These are phyloP conservation scores for Dendrocalamus sinicus DNA, from an alignment of 176 grass and related monocot species.

Conservation along the genomic window DNA sequence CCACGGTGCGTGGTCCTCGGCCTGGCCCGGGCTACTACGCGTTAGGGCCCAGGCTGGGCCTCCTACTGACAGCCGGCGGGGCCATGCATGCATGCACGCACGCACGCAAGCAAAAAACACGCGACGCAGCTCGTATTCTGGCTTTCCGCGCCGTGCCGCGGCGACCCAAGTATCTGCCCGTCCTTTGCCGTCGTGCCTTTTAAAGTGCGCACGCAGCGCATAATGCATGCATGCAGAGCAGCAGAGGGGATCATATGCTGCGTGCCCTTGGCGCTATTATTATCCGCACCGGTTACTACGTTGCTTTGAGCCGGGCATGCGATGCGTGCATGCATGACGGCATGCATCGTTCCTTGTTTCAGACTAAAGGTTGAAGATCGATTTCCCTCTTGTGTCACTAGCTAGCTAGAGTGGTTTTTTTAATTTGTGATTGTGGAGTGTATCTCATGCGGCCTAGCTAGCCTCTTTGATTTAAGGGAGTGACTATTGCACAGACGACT, in stretches of 20 bases:
- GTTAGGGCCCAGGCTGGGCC: slow-evolving; percentile 35
- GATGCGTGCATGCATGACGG: slow-evolving; percentile 45
- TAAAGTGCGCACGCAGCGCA: slow-evolving; percentile 48
- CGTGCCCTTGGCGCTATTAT: slow-evolving; percentile 22
- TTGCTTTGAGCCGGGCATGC: slow-evolving; percentile 28
- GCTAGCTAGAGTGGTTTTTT: slow-evolving; percentile 44
- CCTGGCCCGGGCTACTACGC: neutral
- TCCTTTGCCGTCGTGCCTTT: slow-evolving; percentile 6
- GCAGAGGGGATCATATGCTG: slow-evolving; percentile 6
- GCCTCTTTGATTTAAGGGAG: slow-evolving; percentile 23
- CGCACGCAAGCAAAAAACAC: neutral
- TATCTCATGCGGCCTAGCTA: neutral
- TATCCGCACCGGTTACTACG: neutral
- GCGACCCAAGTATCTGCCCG: slow-evolving; percentile 35
- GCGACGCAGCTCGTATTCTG: neutral
- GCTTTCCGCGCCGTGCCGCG: neutral
- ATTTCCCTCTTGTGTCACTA: slow-evolving; percentile 1
- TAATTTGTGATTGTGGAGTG: neutral
- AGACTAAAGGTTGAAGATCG: slow-evolving; percentile 54
- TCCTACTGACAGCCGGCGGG: slow-evolving; percentile 15
- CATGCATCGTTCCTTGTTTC: slow-evolving; percentile 48
- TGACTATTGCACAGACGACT: too few relatives aligned
- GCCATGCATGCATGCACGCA: neutral
- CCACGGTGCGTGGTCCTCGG: slow-evolving; percentile 18
- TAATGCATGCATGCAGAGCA: neutral